phyloP scores from a whole-genome alignment of 345 rosid genomes.

The Psidium guajava region DNA sequence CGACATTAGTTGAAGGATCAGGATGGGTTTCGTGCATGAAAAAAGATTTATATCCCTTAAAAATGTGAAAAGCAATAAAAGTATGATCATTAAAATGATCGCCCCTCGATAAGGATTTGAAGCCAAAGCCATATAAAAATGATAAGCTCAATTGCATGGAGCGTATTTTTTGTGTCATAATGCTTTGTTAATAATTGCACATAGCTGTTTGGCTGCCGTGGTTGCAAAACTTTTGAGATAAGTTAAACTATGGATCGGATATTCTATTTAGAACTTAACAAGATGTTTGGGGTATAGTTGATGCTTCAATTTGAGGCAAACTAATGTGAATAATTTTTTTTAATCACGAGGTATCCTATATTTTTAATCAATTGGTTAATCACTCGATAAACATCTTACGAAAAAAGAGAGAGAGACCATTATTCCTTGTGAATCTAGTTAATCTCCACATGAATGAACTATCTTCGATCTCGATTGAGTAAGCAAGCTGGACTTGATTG shows the following conservation, averaged over 20 bases:
- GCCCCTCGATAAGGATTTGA: background rate
- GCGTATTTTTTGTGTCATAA: background rate
- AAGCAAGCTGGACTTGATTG: background rate
- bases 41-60: background rate
- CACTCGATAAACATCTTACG: background rate
- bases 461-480: background rate
- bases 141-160: background rate
- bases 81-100: background rate
- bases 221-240: background rate
- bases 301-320: background rate
- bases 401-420: background rate
- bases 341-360: rapidly evolving
- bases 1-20: background rate
- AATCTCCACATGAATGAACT: background rate
- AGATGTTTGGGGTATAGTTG: background rate
- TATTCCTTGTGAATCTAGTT: background rate
- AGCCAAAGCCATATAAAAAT: background rate
- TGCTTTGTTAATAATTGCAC: background rate
- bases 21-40: background rate
- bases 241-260: background rate
- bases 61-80: background rate
- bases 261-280: background rate
- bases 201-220: background rate
- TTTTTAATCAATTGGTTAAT: background rate
- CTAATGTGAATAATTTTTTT: background rate